Evolutionary conservation across 2,329 filamentous ascomycete species (phyloP), one percentile per base, ranked within the genome.

Genomic region (Xylariaceae sp.): DNA sequence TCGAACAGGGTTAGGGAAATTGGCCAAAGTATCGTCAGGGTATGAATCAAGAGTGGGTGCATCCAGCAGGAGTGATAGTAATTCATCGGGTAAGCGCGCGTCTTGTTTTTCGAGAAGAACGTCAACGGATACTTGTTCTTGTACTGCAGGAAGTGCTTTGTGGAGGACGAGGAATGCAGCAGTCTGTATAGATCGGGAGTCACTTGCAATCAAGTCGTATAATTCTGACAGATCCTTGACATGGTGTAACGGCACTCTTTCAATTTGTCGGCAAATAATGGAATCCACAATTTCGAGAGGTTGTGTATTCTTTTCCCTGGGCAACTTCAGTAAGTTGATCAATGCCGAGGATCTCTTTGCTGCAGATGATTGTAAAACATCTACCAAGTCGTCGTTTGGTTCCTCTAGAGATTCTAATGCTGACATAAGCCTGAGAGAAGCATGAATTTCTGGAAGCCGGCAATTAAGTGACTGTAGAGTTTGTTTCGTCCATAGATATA

Each of bases 41-140:
- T 89, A 78, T 11, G 73, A 72, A n/a, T 85, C 77, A 3, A 87
- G 70, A 0, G 81, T 82, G 1, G 91, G 87, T 0, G 85, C 75
- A 47, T 94, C 86, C 0, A 94, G 74, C 12, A 97, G 73, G 1
- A 97, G 72, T 0, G 89, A 94, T 0, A 96, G 64, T 0, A 97
- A 72, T 62, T 96, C 89, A 45, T 90, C 84, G 0, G 93, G 89
- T 1, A 98, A 72, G 38, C 76, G 78, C 6, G 85, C 87, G 34
- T 77, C 66, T 44, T 72, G 81, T 61, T 89, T 86, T 26, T 89
- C 84, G 2, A 90, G 62, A n/a, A 82, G 59, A 2, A 76, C 76
- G 48, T 95, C 85, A 24, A 97, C 73, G 0, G 90, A 93, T 1
- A 91, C 72, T 42, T 95, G 78, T 56, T 94, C 85, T 59, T 96